These are phyloP conservation scores for Diaporthe amygdali DNA, from an alignment of 2,329 filamentous ascomycete species.

Conservation along the genomic window DNA sequence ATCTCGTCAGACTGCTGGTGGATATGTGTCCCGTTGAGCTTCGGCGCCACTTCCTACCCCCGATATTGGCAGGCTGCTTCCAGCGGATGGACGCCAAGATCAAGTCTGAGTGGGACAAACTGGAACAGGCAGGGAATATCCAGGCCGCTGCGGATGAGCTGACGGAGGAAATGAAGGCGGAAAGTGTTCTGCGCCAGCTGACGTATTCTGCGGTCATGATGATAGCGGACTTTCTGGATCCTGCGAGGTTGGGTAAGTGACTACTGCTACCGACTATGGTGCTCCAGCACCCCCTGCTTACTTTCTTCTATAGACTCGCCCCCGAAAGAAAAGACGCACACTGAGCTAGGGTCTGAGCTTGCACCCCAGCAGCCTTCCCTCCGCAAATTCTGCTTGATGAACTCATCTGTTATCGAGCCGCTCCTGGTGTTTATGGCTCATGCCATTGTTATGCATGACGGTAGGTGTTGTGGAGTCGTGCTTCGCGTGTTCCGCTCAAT, in stretches of 20 bases:
- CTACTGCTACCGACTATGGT: background rate
- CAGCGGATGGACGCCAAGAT: slow-evolving; percentile 88
- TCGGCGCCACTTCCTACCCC: slow-evolving; percentile 81
- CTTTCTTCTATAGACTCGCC: slow-evolving; percentile 9
- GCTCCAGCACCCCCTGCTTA: slow-evolving; percentile 17
- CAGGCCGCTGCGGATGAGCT: slow-evolving; percentile 77
- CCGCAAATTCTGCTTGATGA: slow-evolving; percentile 81
- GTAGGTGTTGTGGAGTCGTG: slow-evolving; percentile 84
- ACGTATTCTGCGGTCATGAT: slow-evolving; percentile 93
- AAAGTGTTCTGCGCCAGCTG: slow-evolving; percentile 91
- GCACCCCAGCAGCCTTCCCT: slow-evolving; percentile 59
- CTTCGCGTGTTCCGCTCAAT: slow-evolving; percentile 86
- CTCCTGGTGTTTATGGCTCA: slow-evolving; percentile 92
- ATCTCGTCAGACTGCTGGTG: slow-evolving; percentile 85
- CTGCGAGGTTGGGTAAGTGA: slow-evolving; percentile 66
- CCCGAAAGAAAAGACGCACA: slow-evolving; percentile 4
- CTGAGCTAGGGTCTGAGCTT: background rate
- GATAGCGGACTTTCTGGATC: slow-evolving; percentile 87
- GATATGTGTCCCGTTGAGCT: slow-evolving; percentile 87
- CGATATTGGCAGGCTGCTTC: slow-evolving; percentile 82
- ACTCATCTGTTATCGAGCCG: slow-evolving; percentile 81
- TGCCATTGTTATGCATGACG: slow-evolving; percentile 87
- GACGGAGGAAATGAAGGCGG: slow-evolving; percentile 96
- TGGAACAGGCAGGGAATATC: slow-evolving; percentile 67
- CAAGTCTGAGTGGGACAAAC: slow-evolving; percentile 81